Conservation (phyloP, 805 yeast species). For the Ogataea paradorogensis region DNA sequence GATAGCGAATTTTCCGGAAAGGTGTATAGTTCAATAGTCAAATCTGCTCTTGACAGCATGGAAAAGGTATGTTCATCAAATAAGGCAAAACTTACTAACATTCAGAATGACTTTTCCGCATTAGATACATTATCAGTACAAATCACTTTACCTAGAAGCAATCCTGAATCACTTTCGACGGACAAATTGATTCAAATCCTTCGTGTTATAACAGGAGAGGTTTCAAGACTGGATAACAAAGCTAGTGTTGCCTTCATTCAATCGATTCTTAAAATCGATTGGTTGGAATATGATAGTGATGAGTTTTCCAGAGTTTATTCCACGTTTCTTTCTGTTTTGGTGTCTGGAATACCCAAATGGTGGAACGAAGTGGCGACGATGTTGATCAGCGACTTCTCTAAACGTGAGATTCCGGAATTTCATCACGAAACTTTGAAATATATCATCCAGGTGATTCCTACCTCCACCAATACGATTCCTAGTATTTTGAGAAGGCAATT, state of each 20-base stretch:
- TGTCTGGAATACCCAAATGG: slow-evolving; percentile 87
- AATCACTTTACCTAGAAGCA: slow-evolving; percentile 48
- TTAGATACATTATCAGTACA: slow-evolving; percentile 60
- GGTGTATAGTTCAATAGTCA: slow-evolving; percentile 41
- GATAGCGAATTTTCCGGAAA: slow-evolving; percentile 23
- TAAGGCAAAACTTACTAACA: slow-evolving; percentile 24
- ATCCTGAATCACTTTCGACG: slow-evolving; percentile 52
- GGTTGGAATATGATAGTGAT: slow-evolving; percentile 46
- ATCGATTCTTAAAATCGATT: slow-evolving; percentile 60
- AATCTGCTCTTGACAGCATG: slow-evolving; percentile 66
- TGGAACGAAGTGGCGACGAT: slow-evolving; percentile 76
- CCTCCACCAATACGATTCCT: slow-evolving; percentile 67
- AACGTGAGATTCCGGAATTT: slow-evolving; percentile 25
- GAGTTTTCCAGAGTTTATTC: slow-evolving; percentile 54
- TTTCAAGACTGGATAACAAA: slow-evolving; percentile 63
- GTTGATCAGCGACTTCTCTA: slow-evolving; percentile 58
- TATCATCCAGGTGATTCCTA: slow-evolving; percentile 74
- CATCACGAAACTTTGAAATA: slow-evolving; percentile 67
- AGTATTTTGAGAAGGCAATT: slow-evolving; percentile 54
- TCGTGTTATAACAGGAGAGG: slow-evolving; percentile 56
- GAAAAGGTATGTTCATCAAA: slow-evolving; percentile 46
- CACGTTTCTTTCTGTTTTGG: slow-evolving; percentile 71
- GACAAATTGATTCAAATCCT: slow-evolving; percentile 55
- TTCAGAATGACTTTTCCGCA: slow-evolving; percentile 47
- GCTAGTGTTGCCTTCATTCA: slow-evolving; percentile 52